Conservation (phyloP, 2,329 filamentous ascomycete species). For the Emmonsiellopsis sp. region DNA sequence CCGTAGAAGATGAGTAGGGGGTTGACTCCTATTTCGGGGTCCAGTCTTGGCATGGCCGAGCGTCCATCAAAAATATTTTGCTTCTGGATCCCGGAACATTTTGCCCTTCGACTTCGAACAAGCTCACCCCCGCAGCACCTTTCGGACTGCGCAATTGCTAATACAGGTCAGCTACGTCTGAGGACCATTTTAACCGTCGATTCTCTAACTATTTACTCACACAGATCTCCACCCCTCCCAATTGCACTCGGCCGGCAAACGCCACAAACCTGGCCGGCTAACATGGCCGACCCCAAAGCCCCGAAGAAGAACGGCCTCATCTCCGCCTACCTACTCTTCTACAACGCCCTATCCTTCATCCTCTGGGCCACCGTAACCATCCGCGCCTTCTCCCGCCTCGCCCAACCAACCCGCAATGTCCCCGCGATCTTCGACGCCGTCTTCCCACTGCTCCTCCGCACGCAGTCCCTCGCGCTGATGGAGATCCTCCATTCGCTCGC, state of each 20-base stretch:
- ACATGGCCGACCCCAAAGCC: background rate
- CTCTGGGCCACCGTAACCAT: slow-evolving; percentile 72
- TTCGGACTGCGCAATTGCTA: too few species aligned
- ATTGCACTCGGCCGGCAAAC: background rate
- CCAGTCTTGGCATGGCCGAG: background rate
- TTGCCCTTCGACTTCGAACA: too few species aligned
- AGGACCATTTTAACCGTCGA: too few species aligned
- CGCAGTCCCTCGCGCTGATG: slow-evolving; percentile 72
- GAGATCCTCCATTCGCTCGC: slow-evolving; percentile 75
- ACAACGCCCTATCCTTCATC: slow-evolving; percentile 69
- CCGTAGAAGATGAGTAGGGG: too few species aligned
- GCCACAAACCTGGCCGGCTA: background rate
- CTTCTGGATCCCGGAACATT: too few species aligned
- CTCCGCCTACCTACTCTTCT: slow-evolving; percentile 63
- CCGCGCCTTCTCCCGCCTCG: slow-evolving; percentile 51
- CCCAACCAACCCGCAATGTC: slow-evolving; percentile 38
- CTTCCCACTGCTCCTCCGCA: slow-evolving; percentile 43
- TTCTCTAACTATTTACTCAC: too few species aligned
- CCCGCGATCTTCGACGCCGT: slow-evolving; percentile 37
- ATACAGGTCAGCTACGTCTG: too few species aligned
- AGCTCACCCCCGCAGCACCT: too few species aligned
- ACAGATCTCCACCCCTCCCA: too few species aligned
- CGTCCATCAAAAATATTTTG: background rate
- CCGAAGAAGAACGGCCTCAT: background rate
- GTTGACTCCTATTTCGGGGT: too few species aligned